Percentiles rank a stretch among this genome's conserved stretches.
Conservation (phyloP, 495 filamentous ascomycete genomes). For the Tuber brumale region DNA sequence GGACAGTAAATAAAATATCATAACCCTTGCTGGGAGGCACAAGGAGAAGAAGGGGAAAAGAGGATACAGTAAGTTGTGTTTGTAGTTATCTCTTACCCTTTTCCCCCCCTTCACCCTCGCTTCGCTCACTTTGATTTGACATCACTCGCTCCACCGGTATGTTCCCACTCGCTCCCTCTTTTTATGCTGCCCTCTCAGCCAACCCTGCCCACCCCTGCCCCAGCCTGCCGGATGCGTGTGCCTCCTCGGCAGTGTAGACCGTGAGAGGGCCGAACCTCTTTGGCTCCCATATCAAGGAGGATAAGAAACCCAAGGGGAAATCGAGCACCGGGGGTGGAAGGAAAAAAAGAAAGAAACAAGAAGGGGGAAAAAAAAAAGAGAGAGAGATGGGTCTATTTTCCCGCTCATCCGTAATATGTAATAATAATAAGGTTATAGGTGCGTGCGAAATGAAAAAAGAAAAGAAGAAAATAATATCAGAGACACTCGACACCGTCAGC, state of each 20-base stretch:
- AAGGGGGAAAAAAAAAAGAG: neutral
- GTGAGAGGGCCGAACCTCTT: constrained; percentile 5
- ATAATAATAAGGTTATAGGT: neutral
- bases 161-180: neutral
- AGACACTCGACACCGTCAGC: neutral
- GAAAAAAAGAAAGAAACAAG: neutral
- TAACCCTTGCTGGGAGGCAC: constrained; percentile 31
- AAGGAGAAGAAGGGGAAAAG: constrained; percentile 18
- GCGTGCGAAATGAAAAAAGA: neutral
- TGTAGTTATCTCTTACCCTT: constrained; percentile 24
- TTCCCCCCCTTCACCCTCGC: constrained; percentile 10
- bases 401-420: neutral
- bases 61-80: constrained; percentile 18
- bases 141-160: neutral
- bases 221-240: constrained; percentile 16
- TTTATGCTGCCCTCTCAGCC: constrained; percentile 6
- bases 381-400: neutral
- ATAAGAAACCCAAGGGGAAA: constrained; percentile 1
- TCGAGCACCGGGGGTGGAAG: neutral
- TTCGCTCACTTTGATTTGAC: constrained; percentile 10
- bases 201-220: constrained; percentile 22
- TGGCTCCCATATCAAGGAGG: neutral
- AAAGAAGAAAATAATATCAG: neutral
- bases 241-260: constrained; percentile 20
- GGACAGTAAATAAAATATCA: constrained; percentile 18